These are phyloP conservation scores for Monosporascus sp. DNA, from an alignment of 2,329 filamentous ascomycete species.

Conservation along the genomic window DNA sequence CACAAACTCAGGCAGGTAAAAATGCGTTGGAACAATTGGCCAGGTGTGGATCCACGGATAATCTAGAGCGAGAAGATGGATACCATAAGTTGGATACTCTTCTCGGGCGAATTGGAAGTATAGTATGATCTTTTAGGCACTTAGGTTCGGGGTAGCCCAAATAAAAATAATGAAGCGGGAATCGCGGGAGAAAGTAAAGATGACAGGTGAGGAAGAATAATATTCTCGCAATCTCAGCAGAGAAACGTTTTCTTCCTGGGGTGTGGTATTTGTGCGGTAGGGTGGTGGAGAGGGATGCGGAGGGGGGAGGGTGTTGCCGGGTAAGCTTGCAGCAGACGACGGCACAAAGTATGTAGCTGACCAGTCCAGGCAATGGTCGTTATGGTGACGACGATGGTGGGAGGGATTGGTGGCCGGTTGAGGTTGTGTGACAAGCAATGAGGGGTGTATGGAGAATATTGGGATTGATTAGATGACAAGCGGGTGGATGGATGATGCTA, in stretches of 20 bases:
- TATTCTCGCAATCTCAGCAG: no score
- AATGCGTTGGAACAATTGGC: not conserved
- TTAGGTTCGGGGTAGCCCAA: slow-evolving; percentile 2
- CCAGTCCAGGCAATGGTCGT: not conserved
- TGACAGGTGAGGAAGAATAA: slow-evolving; percentile 1
- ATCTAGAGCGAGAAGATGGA: not conserved
- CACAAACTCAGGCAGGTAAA: not conserved
- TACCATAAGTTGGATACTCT: no score
- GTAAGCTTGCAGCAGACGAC: slow-evolving; percentile 5
- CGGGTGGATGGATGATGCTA: not conserved
- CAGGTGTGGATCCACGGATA: not conserved
- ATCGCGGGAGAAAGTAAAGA: not conserved
- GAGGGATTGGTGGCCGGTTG: not conserved
- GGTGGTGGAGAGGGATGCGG: slow-evolving; percentile 9
- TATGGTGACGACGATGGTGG: not conserved
- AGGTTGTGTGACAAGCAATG: not conserved
- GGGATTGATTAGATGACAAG: not conserved
- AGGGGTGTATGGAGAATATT: not conserved
- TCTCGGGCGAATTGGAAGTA: no score
- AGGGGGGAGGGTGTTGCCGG: slow-evolving; percentile 16
- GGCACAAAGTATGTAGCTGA: not conserved
- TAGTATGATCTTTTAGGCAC: not conserved
- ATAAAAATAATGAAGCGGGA: slow-evolving; percentile 1
- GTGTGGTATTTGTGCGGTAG: slow-evolving; percentile 5
- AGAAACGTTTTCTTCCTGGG: slow-evolving; percentile 6